Conservation (phyloP, 116 monocot genomes). For the Posidonia oceanica region DNA sequence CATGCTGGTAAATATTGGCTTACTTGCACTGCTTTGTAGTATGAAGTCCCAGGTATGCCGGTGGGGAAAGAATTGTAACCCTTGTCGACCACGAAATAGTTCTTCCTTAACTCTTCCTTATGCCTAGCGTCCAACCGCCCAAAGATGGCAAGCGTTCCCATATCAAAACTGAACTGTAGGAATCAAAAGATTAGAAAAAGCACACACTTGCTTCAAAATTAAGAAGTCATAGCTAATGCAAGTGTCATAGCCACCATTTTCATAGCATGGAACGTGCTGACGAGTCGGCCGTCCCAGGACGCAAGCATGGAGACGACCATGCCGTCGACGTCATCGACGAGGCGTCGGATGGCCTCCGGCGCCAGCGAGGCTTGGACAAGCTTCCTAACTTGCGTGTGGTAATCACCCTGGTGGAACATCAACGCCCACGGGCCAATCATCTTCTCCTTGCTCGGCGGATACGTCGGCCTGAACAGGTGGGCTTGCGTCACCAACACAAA, state of each 20-base stretch:
- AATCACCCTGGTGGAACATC: constrained; percentile 37
- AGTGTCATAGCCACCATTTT: constrained; percentile 36
- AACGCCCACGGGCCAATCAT: constrained; percentile 38
- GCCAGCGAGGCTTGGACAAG: constrained; percentile 49
- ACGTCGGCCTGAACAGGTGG: constrained; percentile 23
- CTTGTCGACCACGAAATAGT: constrained; percentile 62
- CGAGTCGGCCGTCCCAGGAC: constrained; percentile 30
- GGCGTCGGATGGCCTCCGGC: constrained; percentile 40
- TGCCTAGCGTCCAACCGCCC: constrained; percentile 13
- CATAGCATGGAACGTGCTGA: constrained; percentile 54
- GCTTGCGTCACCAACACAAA: constrained; percentile 58
- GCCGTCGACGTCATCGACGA: constrained; percentile 41
- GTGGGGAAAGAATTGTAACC: constrained; percentile 82
- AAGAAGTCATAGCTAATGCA: neutral
- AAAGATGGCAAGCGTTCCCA: constrained; percentile 61
- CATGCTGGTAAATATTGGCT: neutral
- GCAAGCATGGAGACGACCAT: constrained; percentile 38
- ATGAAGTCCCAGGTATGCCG: constrained; percentile 46
- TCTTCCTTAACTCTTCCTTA: constrained; percentile 53
- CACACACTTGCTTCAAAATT: too few relatives aligned
- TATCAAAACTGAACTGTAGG: constrained; percentile 39
- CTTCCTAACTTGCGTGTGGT: constrained; percentile 27
- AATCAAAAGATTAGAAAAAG: too few relatives aligned
- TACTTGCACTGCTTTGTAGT: constrained; percentile 41
- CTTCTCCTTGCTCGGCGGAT: constrained; percentile 37